Evolutionary conservation across 495 filamentous ascomycete species (phyloP).

Genomic region (Xylaria intraflava): DNA sequence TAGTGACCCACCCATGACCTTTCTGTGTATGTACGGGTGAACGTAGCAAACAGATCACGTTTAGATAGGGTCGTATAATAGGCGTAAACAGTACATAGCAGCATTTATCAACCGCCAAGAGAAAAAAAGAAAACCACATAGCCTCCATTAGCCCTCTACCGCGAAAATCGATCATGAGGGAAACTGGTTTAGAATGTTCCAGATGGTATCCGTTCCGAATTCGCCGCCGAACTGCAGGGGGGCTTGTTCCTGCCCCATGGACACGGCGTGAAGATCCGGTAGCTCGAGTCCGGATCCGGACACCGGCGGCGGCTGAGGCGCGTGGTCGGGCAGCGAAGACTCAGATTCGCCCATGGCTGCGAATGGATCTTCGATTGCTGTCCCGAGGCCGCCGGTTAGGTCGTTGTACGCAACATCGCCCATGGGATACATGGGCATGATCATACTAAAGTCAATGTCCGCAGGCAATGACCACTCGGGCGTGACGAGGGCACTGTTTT

Average conservation of each 20-base stretch:
- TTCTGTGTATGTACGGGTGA: too few species aligned
- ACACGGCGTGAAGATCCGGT: constrained; percentile 12
- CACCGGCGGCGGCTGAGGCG: not conserved
- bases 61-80: too few species aligned
- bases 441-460: constrained; percentile 40
- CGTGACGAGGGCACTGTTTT: constrained; percentile 15
- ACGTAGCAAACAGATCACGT: too few species aligned
- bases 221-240: constrained; percentile 35
- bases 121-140: too few species aligned
- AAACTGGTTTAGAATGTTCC: constrained; percentile 47
- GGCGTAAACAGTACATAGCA: too few species aligned
- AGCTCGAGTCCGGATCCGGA: not conserved
- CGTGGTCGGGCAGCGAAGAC: not conserved
- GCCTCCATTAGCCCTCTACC: not conserved
- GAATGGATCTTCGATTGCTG: constrained; percentile 10
- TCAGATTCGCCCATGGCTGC: constrained; percentile 8
- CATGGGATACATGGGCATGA: constrained; percentile 49
- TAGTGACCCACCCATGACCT: too few species aligned
- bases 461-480: constrained; percentile 30
- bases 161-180: constrained; percentile 7
- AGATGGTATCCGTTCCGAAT: constrained; percentile 48
- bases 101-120: too few species aligned
- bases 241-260: constrained; percentile 11
- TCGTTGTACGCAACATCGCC: constrained; percentile 49
- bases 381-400: constrained; percentile 29